These are phyloP conservation scores for Monilinia aucupariae DNA, from an alignment of 2,329 filamentous ascomycete genomes.

Conservation along the genomic window DNA sequence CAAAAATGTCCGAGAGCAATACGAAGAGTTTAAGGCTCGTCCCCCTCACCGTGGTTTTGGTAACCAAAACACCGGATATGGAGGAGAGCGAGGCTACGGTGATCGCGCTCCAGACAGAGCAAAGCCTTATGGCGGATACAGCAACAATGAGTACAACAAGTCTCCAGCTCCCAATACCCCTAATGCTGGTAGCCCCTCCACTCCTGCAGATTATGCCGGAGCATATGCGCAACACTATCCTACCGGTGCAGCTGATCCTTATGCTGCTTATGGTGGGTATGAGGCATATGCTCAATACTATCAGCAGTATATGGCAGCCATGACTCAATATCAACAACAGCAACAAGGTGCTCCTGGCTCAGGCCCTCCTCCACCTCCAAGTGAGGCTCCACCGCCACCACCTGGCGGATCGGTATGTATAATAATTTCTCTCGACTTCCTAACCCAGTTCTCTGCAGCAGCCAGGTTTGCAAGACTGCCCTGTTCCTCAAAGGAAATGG, in stretches of 20 bases:
- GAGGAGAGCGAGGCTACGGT: constrained; percentile 45
- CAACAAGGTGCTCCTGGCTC: constrained; percentile 39
- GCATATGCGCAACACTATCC: constrained; percentile 81
- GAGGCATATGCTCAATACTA: constrained; percentile 69
- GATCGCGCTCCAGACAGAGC: constrained; percentile 46
- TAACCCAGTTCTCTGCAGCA: constrained; percentile 2
- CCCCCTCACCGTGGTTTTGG: constrained; percentile 62
- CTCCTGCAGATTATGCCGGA: constrained; percentile 61
- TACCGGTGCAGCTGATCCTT: constrained; percentile 62
- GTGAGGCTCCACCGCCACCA: constrained; percentile 54
- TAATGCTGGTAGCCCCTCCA: constrained; percentile 42
- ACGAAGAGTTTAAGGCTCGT: constrained; percentile 83
- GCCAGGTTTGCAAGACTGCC: constrained; percentile 1
- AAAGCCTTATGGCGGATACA: constrained; percentile 40
- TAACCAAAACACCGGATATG: constrained; percentile 36
- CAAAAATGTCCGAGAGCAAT: constrained; percentile 79
- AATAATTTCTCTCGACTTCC: constrained; percentile 1
- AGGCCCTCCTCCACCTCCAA: constrained; percentile 50
- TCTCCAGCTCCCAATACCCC: constrained; percentile 30
- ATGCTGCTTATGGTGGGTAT: constrained; percentile 87
- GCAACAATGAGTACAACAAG: constrained; percentile 35
- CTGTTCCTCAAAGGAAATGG: too few species aligned
- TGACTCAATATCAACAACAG: constrained; percentile 46
- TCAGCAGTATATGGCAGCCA: constrained; percentile 60
- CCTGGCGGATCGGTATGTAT: constrained; percentile 43